phyloP scores from a whole-genome alignment of 345 rosid genomes.

The Eucalyptus melliodora region DNA sequence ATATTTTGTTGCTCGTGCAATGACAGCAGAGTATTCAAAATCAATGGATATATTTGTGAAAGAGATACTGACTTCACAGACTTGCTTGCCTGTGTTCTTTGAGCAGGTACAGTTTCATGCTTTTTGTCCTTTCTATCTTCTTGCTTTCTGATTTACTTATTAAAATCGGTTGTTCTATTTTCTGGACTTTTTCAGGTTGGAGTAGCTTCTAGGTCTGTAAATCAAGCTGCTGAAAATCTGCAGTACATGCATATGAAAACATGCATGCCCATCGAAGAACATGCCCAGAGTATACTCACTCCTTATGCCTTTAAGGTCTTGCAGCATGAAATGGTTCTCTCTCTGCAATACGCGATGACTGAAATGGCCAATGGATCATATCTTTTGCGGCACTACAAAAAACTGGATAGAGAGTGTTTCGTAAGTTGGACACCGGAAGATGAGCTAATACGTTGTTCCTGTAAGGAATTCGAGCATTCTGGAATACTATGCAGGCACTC shows the following conservation, averaged over 20 bases:
- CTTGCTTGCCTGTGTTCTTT: constrained; percentile 65
- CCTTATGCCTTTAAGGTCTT: constrained; percentile 67
- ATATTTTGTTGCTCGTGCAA: constrained; percentile 59
- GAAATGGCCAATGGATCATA: constrained; percentile 82
- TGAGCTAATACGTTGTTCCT: constrained; percentile 80
- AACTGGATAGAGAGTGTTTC: constrained; percentile 69
- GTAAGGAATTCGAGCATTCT: constrained; percentile 84
- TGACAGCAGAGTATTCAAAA: constrained; percentile 54
- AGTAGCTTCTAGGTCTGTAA: constrained; percentile 31
- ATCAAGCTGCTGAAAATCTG: constrained; percentile 16
- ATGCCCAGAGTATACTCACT: constrained; percentile 59
- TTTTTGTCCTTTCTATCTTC: background rate
- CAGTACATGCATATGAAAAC: constrained; percentile 51
- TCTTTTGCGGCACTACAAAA: constrained; percentile 64
- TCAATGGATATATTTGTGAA: constrained; percentile 51
- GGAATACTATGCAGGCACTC: constrained; percentile 82
- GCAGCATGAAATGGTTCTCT: constrained; percentile 71
- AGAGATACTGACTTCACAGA: constrained; percentile 36
- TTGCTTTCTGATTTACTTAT: background rate
- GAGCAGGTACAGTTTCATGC: constrained; percentile 45
- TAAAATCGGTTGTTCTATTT: background rate
- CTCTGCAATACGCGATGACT: constrained; percentile 60
- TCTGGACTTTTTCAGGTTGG: constrained; percentile 36
- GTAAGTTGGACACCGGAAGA: constrained; percentile 66
- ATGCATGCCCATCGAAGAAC: constrained; percentile 79